Evolutionary conservation across 352 stramenopile species (phyloP).

Genomic region (Phytophthora ramorum): DNA sequence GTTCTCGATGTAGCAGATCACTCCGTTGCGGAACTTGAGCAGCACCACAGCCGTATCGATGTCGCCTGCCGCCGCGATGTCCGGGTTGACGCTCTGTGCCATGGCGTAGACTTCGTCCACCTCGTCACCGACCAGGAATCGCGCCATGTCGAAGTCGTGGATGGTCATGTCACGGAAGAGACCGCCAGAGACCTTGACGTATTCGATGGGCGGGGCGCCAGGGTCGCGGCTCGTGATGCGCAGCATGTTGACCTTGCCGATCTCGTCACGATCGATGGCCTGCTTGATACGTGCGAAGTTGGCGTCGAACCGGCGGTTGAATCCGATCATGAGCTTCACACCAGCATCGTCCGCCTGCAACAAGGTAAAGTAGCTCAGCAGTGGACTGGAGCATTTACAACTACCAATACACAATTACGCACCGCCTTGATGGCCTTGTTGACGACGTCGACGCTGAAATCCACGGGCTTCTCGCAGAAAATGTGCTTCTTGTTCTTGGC

Average conservation of each 20-base stretch:
- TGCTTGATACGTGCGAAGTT: slow-evolving; percentile 93
- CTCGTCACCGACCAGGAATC: slow-evolving; percentile 85
- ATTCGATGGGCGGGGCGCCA: slow-evolving; percentile 5
- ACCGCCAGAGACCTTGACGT: slow-evolving; percentile 54
- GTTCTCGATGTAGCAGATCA: slow-evolving; percentile 95
- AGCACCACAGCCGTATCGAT: slow-evolving; percentile 93
- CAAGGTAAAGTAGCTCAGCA: not conserved
- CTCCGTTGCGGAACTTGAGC: slow-evolving; percentile 91
- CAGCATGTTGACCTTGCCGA: slow-evolving; percentile 91
- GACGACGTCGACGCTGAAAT: slow-evolving; percentile 84
- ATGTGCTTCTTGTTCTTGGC: slow-evolving; percentile 94
- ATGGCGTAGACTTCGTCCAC: slow-evolving; percentile 76
- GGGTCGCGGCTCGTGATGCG: slow-evolving; percentile 77
- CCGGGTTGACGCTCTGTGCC: slow-evolving; percentile 60
- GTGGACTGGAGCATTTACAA: not conserved
- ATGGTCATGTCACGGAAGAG: slow-evolving; percentile 97
- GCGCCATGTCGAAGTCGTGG: slow-evolving; percentile 86
- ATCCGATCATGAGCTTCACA: slow-evolving; percentile 96
- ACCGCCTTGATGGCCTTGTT: slow-evolving; percentile 67
- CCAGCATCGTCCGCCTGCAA: slow-evolving; percentile 41
- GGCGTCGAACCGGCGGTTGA: slow-evolving; percentile 94
- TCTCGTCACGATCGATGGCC: slow-evolving; percentile 86
- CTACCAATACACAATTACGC: slow-evolving; percentile 1
- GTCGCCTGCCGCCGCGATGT: slow-evolving; percentile 79
- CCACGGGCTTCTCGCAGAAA: slow-evolving; percentile 97